Conservation (phyloP, 2,329 filamentous ascomycete species). For the Colletotrichum australisinense region DNA sequence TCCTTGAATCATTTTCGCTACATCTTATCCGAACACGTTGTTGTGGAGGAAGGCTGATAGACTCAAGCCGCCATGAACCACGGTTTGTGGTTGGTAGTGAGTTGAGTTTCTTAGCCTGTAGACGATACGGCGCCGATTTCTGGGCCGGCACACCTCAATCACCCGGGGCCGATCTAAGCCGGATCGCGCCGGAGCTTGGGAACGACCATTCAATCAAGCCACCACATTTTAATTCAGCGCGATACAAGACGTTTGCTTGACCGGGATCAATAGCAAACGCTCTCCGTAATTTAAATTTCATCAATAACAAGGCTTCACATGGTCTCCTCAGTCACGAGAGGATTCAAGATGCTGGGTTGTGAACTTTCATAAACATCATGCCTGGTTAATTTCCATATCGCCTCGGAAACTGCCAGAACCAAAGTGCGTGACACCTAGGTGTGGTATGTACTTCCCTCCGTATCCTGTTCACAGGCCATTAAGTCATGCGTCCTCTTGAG, state of each 20-base stretch:
- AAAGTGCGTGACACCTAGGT: conserved; percentile 22
- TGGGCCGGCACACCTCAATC: background rate
- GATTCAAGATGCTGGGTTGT: background rate
- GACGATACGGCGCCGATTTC: conserved; percentile 6
- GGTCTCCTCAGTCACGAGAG: background rate
- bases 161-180: conserved; percentile 18
- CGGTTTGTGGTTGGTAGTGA: background rate
- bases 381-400: conserved; percentile 31
- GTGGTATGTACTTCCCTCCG: conserved; percentile 32
- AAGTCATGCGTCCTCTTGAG: conserved; percentile 6
- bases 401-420: conserved; percentile 24
- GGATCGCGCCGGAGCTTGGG: background rate
- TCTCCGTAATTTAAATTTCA: too few relatives aligned
- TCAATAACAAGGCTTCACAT: background rate
- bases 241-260: background rate
- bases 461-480: conserved; percentile 19
- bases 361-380: conserved; percentile 29
- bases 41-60: background rate
- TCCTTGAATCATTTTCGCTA: conserved; percentile 69
- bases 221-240: background rate
- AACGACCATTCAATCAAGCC: background rate
- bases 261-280: too few relatives aligned
- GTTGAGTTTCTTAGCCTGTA: background rate
- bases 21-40: conserved; percentile 16
- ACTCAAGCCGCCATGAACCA: background rate